Evolutionary conservation across 176 grass and related monocot species (phyloP), one percentile per base, ranked within the genome.

Genomic region (Oryza meridionalis): DNA sequence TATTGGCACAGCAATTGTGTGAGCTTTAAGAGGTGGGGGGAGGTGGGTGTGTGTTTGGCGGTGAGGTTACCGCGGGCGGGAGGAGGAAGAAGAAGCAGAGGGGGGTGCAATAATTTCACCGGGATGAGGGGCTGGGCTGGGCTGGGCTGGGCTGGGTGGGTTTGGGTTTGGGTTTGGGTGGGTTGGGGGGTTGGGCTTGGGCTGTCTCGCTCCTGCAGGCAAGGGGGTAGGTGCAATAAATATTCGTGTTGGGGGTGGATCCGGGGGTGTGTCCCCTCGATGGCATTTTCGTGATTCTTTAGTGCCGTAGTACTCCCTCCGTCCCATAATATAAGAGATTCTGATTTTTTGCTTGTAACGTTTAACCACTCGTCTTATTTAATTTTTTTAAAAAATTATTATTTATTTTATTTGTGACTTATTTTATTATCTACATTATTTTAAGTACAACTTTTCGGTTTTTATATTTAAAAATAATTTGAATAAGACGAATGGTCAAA

Each of bases 171-270:
- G 35, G 35, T 6, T 14, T 1, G 0, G 37, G 37, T 7, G 15
- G 73, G 42, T 6, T 0, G 44, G 29, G 45, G 44, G 7, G 1
- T 19, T 65, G 65, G 29, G 65, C 6, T 53, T 66, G 86, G 80
- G 25, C 40, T 85, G 82, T 85, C 87, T 65, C 64, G 65, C 77
- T 89, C 87, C 76, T 47, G 68, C 81, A 84, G 86, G 61, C 86
- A 84, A 83, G 80, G 80, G 53, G 53, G 86, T 72, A 6, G 73
- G 67, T 50, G 55, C 80, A 72, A 78, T 88, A 78, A 83, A 88
- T 88, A 88, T 83, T 83, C 67, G 6, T 88, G 74, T 44, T 88
- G 80, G 86, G 86, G 31, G 14, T 45, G 75, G 84, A 62, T 86
- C 42, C 67, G 37, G 3, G 3, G 29, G 35, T 5, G 21, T 63